Evolutionary conservation across 2,329 filamentous ascomycete genomes (phyloP).

Genomic region (Aspergillus ruber): DNA sequence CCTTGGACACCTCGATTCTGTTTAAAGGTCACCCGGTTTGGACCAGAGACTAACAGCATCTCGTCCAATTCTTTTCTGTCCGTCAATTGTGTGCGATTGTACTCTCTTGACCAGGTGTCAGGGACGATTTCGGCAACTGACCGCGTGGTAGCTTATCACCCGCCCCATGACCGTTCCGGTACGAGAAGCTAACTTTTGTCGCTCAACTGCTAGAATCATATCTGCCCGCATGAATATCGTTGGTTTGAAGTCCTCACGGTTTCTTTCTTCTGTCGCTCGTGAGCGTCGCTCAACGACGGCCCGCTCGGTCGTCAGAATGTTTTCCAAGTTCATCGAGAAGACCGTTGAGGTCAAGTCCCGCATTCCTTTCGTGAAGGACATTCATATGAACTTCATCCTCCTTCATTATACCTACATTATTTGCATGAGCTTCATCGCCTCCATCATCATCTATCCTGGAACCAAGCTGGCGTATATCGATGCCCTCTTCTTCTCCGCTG

Average conservation of each 20-base stretch:
- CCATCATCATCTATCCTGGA: slow-evolving; percentile 66
- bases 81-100: neutral
- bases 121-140: neutral
- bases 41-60: neutral
- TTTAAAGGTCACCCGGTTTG: neutral
- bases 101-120: neutral
- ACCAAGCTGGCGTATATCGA: slow-evolving; percentile 71
- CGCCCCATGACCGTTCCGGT: too few relatives aligned
- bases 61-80: neutral
- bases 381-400: slow-evolving; percentile 41
- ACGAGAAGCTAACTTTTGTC: neutral
- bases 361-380: slow-evolving; percentile 30
- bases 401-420: slow-evolving; percentile 69
- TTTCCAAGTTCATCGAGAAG: slow-evolving; percentile 18
- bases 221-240: neutral
- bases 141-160: neutral
- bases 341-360: slow-evolving; percentile 22
- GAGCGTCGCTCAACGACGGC: neutral
- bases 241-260: neutral
- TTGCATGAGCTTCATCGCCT: slow-evolving; percentile 63
- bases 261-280: neutral
- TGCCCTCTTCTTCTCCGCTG: slow-evolving; percentile 79
- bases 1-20: neutral
- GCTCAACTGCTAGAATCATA: neutral
- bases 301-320: slow-evolving; percentile 18